Percentiles rank a stretch among this genome's conserved stretches.
These are phyloP conservation scores for Geotrichum australiense DNA, from an alignment of 1,139 yeast species.

Conservation along the genomic window DNA sequence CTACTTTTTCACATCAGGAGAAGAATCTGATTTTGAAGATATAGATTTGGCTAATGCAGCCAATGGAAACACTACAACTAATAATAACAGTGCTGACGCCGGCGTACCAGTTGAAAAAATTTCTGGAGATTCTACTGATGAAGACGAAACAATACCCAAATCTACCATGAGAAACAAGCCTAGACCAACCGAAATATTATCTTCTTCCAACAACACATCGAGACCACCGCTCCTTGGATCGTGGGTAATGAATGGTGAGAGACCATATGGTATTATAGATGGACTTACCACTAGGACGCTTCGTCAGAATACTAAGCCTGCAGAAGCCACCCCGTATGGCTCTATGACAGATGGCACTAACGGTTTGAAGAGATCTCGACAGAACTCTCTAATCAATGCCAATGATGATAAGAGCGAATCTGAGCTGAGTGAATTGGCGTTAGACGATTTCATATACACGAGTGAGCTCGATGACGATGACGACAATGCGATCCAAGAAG, in stretches of 20 bases:
- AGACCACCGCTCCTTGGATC: constrained; percentile 91
- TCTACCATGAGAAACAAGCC: constrained; percentile 50
- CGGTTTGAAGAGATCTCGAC: constrained; percentile 6
- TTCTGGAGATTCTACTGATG: constrained; percentile 85
- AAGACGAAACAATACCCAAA: constrained; percentile 68
- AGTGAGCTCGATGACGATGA: constrained; percentile 82
- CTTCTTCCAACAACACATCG: constrained; percentile 75
- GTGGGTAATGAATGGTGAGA: constrained; percentile 71
- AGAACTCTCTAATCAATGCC: constrained; percentile 5
- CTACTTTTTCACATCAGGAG: constrained; percentile 37
- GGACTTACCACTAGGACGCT: constrained; percentile 84
- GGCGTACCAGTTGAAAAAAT: constrained; percentile 27
- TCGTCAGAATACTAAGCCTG: constrained; percentile 16
- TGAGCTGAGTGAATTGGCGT: constrained; percentile 58
- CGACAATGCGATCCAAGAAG: constrained; percentile 27
- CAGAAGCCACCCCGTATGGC: constrained; percentile 33
- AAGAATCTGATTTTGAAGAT: constrained; percentile 23
- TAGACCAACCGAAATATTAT: constrained; percentile 80
- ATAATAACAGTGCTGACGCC: constrained; percentile 3
- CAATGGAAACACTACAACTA: constrained; percentile 19
- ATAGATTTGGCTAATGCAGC: background rate
- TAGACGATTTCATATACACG: constrained; percentile 81
- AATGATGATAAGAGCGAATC: constrained; percentile 31
- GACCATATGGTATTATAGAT: constrained; percentile 91
- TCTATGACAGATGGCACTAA: constrained; percentile 18